Conservation (phyloP, 2,329 filamentous ascomycete species). For the Claviceps arundinis region DNA sequence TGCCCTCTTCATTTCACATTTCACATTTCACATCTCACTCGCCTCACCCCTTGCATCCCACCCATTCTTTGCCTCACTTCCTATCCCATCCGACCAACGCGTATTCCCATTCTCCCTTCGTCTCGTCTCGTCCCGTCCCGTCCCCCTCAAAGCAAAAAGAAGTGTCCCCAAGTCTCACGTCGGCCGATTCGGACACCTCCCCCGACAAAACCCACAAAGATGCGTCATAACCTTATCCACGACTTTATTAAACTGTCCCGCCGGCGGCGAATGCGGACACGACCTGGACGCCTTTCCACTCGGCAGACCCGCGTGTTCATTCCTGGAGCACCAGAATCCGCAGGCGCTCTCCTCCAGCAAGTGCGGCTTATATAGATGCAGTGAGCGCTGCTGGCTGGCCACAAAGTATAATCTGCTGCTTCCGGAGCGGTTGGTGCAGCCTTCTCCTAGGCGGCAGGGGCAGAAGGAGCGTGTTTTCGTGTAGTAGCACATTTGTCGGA, state of each 20-base stretch:
- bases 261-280: background rate
- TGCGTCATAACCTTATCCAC: background rate
- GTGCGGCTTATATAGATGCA: background rate
- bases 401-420: background rate
- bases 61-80: background rate
- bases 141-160: background rate
- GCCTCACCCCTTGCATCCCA: background rate
- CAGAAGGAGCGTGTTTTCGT: constrained; percentile 1
- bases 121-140: too few relatives aligned
- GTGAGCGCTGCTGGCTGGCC: background rate
- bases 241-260: background rate
- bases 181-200: background rate
- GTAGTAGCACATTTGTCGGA: constrained; percentile 1
- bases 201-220: background rate
- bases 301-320: background rate
- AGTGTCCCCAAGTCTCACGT: background rate
- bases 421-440: background rate
- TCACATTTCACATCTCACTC: background rate
- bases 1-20: background rate
- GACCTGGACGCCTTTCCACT: background rate
- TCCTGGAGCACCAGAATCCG: background rate
- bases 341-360: background rate
- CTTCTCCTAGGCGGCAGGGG: background rate
- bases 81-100: background rate
- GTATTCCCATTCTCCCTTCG: background rate